Base-by-base conservation (phyloP, 352 stramenopile species). In the Lagenidium giganteum region DNA sequence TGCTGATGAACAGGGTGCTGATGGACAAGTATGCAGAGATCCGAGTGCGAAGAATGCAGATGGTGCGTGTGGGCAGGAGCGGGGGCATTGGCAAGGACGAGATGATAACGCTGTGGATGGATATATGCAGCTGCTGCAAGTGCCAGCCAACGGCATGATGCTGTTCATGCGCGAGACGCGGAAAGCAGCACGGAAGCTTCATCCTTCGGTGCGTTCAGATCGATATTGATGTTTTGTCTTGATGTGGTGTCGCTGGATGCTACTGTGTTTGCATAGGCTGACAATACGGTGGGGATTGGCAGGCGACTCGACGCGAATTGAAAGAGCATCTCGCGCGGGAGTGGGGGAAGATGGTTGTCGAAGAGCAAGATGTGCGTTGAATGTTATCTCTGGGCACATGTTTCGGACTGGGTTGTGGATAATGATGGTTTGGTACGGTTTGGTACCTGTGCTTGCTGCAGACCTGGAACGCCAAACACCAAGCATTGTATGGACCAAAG, bases 21-120 rank as follows among this genome's bases (percentile, higher is more conserved):
- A 48, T 69, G 20, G 39, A 72, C 6, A 78, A 84, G 39, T 47
- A 67, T 5, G 55, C 68, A 8, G 47, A 65, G 42, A 78, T 80
- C 31, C 68, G 71, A 8, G 57, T 71, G 17, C 63, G 61, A 7
- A 47, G 64, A 14, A 64, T 80, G 54, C 60, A 76, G 12, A 43
- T 51, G 47, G 65, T 80, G 33, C n/a, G 36, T 34, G 11, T 29
- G 13, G 44, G 20, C 21, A 32, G 49, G 13, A 8, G 25, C 16
- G 29, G n/a, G 8, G 30, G 29, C n/a, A 13, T 30, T 32, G 16
- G 2, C n/a, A n/a, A n/a, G n/a, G n/a, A n/a, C n/a, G n/a, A n/a
- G n/a, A n/a, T n/a, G n/a, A n/a, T n/a, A n/a, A n/a, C n/a, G n/a
- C n/a, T n/a, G n/a, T n/a, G n/a, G n/a, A n/a, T n/a, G n/a, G 13